phyloP scores from a whole-genome alignment of 2,329 filamentous ascomycete genomes.

The Ascochyta clinopodiicola region DNA sequence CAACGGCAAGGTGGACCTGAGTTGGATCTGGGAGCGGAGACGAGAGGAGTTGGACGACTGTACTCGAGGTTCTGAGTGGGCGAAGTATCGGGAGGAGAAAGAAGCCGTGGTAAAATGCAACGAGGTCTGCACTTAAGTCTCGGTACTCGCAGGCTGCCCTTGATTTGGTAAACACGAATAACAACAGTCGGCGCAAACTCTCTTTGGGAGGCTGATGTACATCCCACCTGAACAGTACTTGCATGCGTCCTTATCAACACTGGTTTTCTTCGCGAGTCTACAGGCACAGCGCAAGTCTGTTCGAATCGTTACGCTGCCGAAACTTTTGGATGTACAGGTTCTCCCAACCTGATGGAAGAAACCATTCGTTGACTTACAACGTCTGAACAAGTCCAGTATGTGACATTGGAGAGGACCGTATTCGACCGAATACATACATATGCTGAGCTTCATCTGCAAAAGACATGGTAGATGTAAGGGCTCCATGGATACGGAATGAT shows the following conservation, averaged over 20 bases:
- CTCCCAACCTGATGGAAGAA: too few species aligned
- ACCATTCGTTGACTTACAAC: background rate
- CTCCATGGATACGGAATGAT: background rate
- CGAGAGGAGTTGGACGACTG: conserved; percentile 13
- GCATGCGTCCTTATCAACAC: too few species aligned
- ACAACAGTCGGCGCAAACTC: too few species aligned
- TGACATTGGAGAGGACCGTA: background rate
- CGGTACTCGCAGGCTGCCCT: background rate
- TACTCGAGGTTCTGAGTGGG: conserved; percentile 12
- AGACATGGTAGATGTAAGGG: background rate
- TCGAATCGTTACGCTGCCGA: background rate
- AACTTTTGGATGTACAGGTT: background rate
- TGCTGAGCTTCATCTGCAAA: background rate
- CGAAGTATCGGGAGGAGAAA: conserved; percentile 18
- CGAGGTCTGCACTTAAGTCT: conserved; percentile 16
- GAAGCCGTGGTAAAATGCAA: conserved; percentile 17
- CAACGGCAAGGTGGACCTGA: background rate
- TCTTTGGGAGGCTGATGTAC: too few species aligned
- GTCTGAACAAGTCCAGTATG: background rate
- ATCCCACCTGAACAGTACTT: too few species aligned
- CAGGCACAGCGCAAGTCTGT: background rate
- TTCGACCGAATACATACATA: background rate
- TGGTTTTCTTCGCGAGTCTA: too few species aligned
- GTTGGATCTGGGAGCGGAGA: conserved; percentile 27
- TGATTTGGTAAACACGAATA: background rate